Evolutionary conservation across 768 basidiomycete genomes (phyloP), one percentile per base, ranked within the genome.

Genomic region (Mycena floridula): DNA sequence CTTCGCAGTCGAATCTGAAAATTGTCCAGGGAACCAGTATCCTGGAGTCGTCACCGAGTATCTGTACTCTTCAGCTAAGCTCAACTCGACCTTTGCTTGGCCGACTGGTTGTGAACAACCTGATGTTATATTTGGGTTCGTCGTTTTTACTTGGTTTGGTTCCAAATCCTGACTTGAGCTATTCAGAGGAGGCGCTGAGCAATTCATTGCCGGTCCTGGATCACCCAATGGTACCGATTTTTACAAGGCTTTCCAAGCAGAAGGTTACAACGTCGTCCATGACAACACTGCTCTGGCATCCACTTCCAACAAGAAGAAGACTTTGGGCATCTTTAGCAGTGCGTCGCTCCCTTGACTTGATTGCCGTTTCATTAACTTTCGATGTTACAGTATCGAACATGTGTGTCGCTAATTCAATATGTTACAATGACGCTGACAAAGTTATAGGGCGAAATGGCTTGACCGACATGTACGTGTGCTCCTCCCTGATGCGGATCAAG

Each of bases 321-420:
- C 64, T 1, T 56, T 72, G n/a, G 70, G 70, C 25, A 70, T 72
- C 45, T 72, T 72, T 55, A n/a, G 67, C 65, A 58, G 65, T 66
- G 44, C 25, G 63, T 57, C 16, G 21, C 6, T 20, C 4, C 25
- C n/a, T 28, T 24, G 8, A 30, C 15, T 18, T 39, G 8, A n/a
- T 22, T n/a, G n/a, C n/a, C n/a, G n/a, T n/a, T n/a, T n/a, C n/a
- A n/a, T n/a, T 20, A 27, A 11, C 11, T 7, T 40, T 30, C 11
- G 15, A 36, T 20, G 36, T 39, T 30, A 23, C 20, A 54, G 55
- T 42, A 35, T 57, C 55, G 9, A 55, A 55, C 46, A 50, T 57
- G 50, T 57, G 47, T 13, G 55, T 22, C 21, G 9, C 35, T 8
- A 26, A 16, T 35, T 18, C 27, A 36, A 28, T 35, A 20, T 42